Percentiles rank a stretch among this genome's conserved stretches.
phyloP scores from a whole-genome alignment of 2,329 filamentous ascomycete species.

The Beauveria australis region DNA sequence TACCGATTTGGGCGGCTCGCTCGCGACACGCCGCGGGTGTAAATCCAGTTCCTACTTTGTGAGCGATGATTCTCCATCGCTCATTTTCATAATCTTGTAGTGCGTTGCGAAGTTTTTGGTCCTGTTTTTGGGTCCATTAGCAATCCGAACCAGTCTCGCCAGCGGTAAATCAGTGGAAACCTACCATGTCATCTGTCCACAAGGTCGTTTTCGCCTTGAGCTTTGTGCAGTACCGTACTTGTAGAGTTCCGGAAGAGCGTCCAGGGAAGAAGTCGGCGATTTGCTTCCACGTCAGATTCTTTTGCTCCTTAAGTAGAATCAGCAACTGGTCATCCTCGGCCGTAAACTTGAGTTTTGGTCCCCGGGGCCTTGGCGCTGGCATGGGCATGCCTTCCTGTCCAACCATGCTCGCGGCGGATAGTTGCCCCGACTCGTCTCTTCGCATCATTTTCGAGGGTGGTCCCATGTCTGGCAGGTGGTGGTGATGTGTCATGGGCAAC shows the following conservation, averaged over 20 bases:
- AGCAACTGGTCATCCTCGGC: conserved; percentile 83
- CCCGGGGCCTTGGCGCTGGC: conserved; percentile 71
- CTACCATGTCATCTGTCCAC: conserved; percentile 90
- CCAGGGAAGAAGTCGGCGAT: conserved; percentile 95
- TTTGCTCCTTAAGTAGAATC: conserved; percentile 88
- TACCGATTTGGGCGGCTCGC: conserved; percentile 55
- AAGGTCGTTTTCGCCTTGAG: conserved; percentile 87
- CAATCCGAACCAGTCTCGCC: not conserved
- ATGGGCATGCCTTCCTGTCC: conserved; percentile 80
- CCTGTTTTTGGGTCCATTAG: conserved; percentile 38
- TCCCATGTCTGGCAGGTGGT: conserved; percentile 66
- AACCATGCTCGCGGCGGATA: conserved; percentile 73
- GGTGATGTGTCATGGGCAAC: conserved; percentile 47
- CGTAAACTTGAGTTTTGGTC: conserved; percentile 90
- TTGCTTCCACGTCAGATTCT: conserved; percentile 93
- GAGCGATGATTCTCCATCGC: conserved; percentile 85
- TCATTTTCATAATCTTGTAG: conserved; percentile 84
- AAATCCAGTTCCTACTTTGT: conserved; percentile 85
- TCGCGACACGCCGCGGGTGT: conserved; percentile 82
- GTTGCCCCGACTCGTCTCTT: conserved; percentile 40
- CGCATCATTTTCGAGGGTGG: conserved; percentile 61
- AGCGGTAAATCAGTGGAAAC: conserved; percentile 25
- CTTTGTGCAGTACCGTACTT: conserved; percentile 93
- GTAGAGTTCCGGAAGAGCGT: conserved; percentile 78
- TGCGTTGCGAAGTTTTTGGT: conserved; percentile 67